Percentiles rank a stretch among this genome's conserved stretches.
Conservation (phyloP, 192 early-diverging fungal species). For the Podochytrium sp. region DNA sequence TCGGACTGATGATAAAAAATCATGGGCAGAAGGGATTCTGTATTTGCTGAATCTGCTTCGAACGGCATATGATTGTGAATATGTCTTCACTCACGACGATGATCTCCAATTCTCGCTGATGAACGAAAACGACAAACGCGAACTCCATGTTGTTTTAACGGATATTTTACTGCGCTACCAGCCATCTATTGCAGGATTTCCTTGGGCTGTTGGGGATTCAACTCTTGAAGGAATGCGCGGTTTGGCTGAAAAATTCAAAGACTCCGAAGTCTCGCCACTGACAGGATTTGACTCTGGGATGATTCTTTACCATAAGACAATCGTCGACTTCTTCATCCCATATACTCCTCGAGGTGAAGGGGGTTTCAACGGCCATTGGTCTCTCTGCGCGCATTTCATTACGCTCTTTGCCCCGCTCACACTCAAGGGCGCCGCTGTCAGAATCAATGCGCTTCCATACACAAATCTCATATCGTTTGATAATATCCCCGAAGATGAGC, state of each 20-base stretch:
- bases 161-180: constrained; percentile 28
- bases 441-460: constrained; percentile 34
- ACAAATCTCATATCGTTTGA: constrained; percentile 35
- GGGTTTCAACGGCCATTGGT: constrained; percentile 38
- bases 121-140: constrained; percentile 1
- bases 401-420: constrained; percentile 31
- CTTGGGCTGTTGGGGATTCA: constrained; percentile 38
- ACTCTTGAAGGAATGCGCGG: constrained; percentile 19
- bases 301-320: constrained; percentile 40
- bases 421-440: constrained; percentile 20
- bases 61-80: constrained; percentile 30
- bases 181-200: constrained; percentile 36
- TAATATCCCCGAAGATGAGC: constrained; percentile 28
- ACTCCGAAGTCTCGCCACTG: constrained; percentile 28
- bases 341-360: constrained; percentile 39
- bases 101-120: constrained; percentile 17
- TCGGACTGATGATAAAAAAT: constrained; percentile 16
- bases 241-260: constrained; percentile 22
- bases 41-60: constrained; percentile 15
- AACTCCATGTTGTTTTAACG: constrained; percentile 8
- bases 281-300: constrained; percentile 41
- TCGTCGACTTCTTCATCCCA: constrained; percentile 42
- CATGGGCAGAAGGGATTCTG: constrained; percentile 37
- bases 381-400: constrained; percentile 39
- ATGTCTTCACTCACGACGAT: constrained; percentile 43